A percentile compares a stretch with the other conserved stretches of the same genome.
Conservation (phyloP, 768 basidiomycete genomes). For the Leucosporidium creatinivorum region DNA sequence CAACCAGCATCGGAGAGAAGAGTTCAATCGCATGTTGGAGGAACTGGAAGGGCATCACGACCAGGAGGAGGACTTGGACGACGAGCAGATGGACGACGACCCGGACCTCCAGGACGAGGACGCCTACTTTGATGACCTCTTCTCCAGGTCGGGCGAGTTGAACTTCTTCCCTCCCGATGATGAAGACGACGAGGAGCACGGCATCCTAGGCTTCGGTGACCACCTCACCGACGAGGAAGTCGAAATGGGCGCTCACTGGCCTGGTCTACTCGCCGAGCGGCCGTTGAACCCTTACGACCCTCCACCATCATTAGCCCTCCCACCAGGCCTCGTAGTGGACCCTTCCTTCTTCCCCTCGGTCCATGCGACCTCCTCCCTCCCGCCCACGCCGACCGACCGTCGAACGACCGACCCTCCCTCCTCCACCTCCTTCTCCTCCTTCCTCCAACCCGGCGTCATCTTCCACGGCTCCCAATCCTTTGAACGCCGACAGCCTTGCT, state of each 20-base stretch:
- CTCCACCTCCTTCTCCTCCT: slow-evolving; percentile 20
- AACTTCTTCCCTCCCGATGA: no score
- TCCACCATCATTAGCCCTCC: background rate
- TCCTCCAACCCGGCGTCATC: slow-evolving; percentile 23
- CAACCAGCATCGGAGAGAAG: no score
- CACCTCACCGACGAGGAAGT: no score
- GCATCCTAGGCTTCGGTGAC: no score
- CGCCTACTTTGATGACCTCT: background rate
- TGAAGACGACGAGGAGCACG: no score
- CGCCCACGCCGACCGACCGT: background rate
- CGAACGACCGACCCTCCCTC: slow-evolving; percentile 15
- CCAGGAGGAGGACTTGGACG: background rate
- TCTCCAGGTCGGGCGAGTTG: no score
- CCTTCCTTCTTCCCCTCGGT: slow-evolving; percentile 12
- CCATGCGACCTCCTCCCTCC: background rate
- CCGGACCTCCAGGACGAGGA: background rate
- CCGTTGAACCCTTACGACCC: slow-evolving; percentile 15
- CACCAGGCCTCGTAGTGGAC: background rate
- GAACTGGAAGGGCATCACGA: background rate
- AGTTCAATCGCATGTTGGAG: no score
- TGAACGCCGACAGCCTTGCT: background rate
- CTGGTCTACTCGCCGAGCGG: slow-evolving; percentile 4
- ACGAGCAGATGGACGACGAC: background rate
- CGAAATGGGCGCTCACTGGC: slow-evolving; percentile 3
- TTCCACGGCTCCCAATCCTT: slow-evolving; percentile 30